Base-by-base conservation (phyloP, 371 early-diverging fungal species). In the Syncephalastrum monosporum region DNA sequence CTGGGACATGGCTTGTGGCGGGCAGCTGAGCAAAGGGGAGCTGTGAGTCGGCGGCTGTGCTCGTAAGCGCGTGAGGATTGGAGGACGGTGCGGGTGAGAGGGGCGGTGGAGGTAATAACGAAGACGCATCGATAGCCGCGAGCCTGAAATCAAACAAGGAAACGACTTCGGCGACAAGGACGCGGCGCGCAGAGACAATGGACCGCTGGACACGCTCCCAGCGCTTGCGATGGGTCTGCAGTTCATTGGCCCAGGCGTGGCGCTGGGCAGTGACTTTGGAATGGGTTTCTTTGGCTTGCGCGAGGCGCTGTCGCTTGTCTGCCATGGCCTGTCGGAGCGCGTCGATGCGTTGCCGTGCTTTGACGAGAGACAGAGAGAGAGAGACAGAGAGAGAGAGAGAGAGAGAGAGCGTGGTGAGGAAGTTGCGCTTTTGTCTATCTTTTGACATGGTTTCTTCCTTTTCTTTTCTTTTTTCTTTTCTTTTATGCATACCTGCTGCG, bases 101-200 rank as follows among this genome's bases (percentile, higher is more conserved):
- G 24, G 21, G 14, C 23, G 19, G 41, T 5, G n/a, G 27, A 47
- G 29, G 29, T 29, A 7, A 3, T 7, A 29, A 29, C 29, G 29
- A 7, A 29, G 29, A 29, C 21, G 21, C 21, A 21, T 21, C 21
- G 2, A 2, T 2, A 33, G 12, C 12, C 3, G 38, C 70, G 29
- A 68, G 71, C 42, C 76, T 82, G 24, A 83, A 63, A 25, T 81
- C 77, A 59, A 87, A 88, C 5, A 87, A 61, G 23, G 81, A 79
- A 4, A 76, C 64, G 1, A 84, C 72, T 56, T 85, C 87, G 4
- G 69, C 62, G 5, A 87, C 79, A 19, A 86, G 65, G 13, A 82
- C 65, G 7, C 82, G 65, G 42, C 83, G 71, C 25, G 80, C 74
- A 2, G 72, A 53, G 3, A 69, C 64, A 16, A 68, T 71, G 53